Evolutionary conservation across 768 basidiomycete genomes (phyloP).

Genomic region (Tricholoma matsutake): DNA sequence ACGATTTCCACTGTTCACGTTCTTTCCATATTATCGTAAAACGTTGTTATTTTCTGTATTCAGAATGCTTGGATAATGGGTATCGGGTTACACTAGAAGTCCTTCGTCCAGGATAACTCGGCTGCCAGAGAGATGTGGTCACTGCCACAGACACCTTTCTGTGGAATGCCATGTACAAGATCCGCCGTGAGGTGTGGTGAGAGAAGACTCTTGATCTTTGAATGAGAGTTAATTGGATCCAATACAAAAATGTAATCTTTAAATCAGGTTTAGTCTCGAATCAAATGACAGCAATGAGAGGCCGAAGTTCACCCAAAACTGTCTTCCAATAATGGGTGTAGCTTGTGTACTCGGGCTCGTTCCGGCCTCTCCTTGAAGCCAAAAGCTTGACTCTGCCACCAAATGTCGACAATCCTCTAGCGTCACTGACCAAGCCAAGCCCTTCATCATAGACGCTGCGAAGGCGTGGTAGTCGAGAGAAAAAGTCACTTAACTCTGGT

Average conservation of each 20-base stretch:
- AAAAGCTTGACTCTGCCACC: conserved; percentile 44
- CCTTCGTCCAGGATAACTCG: conserved; percentile 44
- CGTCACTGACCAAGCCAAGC: conserved; percentile 17
- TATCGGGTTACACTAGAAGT: conserved; percentile 8
- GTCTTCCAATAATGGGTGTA: conserved; percentile 87
- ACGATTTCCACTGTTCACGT: conserved; percentile 9
- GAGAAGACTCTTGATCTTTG: conserved; percentile 52
- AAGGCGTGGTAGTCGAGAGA: conserved; percentile 33
- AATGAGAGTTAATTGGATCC: conserved; percentile 35
- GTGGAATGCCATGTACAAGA: conserved; percentile 75
- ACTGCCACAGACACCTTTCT: conserved; percentile 72
- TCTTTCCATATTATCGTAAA: conserved; percentile 8
- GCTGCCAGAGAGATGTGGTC: conserved; percentile 84
- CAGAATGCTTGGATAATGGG: conserved; percentile 14
- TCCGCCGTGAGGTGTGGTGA: conserved; percentile 55
- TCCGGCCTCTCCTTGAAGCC: conserved; percentile 45
- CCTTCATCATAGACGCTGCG: conserved; percentile 72
- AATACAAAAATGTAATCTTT: conserved; percentile 89
- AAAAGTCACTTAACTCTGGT: conserved; percentile 53
- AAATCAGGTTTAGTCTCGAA: neutral
- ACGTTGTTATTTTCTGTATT: conserved; percentile 11
- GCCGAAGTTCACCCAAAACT: conserved; percentile 58
- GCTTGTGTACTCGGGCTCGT: conserved; percentile 85
- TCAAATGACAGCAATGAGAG: neutral
- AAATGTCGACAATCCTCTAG: conserved; percentile 35